These are phyloP conservation scores for Annulohypoxylon bovei DNA, from an alignment of 495 filamentous ascomycete genomes.

Conservation along the genomic window DNA sequence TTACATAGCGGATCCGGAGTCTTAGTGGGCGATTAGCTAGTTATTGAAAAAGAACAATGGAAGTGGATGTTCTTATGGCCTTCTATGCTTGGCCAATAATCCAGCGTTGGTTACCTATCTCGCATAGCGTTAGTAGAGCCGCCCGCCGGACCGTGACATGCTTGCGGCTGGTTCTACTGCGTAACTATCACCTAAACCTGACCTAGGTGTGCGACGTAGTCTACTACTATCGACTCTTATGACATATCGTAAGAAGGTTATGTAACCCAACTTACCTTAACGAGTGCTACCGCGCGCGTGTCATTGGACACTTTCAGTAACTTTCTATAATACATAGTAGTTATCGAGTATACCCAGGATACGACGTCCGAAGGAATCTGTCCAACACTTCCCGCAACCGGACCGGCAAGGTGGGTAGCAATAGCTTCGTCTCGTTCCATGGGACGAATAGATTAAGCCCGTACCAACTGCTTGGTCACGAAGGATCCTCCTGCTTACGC, in stretches of 20 bases:
- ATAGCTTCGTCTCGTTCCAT: constrained; percentile 1
- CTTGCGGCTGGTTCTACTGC: not conserved
- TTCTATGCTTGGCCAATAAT: not conserved
- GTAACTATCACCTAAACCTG: not conserved
- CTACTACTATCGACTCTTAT: not conserved
- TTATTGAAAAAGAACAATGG: constrained; percentile 1
- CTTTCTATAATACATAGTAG: too few species aligned
- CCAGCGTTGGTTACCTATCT: constrained; percentile 16
- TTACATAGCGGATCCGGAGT: not conserved
- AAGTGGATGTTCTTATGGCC: constrained; percentile 9
- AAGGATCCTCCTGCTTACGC: not conserved
- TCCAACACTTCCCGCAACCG: not conserved
- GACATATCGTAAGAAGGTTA: not conserved
- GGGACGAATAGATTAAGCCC: not conserved
- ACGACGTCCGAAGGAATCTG: not conserved
- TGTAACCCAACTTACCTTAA: constrained; percentile 12
- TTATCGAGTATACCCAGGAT: not conserved
- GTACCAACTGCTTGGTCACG: not conserved
- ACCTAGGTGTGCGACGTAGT: not conserved
- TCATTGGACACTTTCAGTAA: not conserved
- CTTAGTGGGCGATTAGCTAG: not conserved
- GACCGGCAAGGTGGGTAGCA: not conserved
- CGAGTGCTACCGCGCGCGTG: not conserved
- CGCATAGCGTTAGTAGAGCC: constrained; percentile 19
- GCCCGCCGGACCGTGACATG: not conserved